Conservation (phyloP, 306 rosid species). For the Begonia fuchsioides region DNA sequence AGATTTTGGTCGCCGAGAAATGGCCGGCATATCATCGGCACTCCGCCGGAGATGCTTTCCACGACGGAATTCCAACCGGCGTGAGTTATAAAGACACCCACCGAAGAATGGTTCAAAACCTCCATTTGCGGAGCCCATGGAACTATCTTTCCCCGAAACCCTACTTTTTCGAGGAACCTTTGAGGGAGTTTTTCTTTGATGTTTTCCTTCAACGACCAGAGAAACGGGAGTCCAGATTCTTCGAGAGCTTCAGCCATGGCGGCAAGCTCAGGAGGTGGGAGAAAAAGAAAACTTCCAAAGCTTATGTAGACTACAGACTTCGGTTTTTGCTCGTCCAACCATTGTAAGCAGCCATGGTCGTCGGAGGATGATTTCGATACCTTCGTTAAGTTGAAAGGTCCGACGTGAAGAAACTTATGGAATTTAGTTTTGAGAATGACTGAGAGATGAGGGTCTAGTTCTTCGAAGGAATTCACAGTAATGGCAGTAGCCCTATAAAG, state of each 20-base stretch:
- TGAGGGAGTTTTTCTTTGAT: conserved; percentile 13
- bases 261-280: conserved; percentile 37
- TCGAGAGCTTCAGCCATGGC: conserved; percentile 41
- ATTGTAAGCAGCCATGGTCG: conserved; percentile 25
- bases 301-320: conserved; percentile 41
- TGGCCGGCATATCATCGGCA: conserved; percentile 52
- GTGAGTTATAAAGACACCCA: conserved; percentile 42
- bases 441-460: conserved; percentile 12
- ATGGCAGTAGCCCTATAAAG: conserved; percentile 45
- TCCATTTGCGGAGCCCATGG: conserved; percentile 51
- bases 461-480: conserved; percentile 43
- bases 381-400: conserved; percentile 37
- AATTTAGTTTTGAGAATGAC: conserved; percentile 20
- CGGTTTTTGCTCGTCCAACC: conserved; percentile 30
- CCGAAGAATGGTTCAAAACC: conserved; percentile 24
- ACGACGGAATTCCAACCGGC: conserved; percentile 53
- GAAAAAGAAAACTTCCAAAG: conserved; percentile 38
- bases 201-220: conserved; percentile 52
- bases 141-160: conserved; percentile 30
- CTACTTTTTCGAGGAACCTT: conserved; percentile 19
- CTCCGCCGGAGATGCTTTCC: conserved; percentile 42
- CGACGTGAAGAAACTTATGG: conserved; percentile 26
- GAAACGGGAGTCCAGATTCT: conserved; percentile 24
- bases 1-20: conserved; percentile 42
- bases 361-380: conserved; percentile 15